Evolutionary conservation across 495 filamentous ascomycete genomes (phyloP).

Genomic region (Acidiella bohemica): DNA sequence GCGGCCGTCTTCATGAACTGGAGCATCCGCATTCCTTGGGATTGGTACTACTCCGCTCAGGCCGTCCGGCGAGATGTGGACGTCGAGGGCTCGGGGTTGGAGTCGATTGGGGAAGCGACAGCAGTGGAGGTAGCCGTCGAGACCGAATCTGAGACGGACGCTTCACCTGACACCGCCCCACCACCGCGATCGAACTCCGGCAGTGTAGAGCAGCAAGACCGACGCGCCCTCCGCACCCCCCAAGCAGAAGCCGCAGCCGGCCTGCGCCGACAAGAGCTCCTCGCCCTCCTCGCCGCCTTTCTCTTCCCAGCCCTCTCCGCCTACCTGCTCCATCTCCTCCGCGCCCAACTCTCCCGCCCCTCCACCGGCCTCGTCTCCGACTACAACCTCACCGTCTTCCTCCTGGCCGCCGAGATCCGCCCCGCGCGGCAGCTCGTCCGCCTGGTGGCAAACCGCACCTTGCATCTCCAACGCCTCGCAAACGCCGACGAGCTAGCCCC

Average conservation of each 20-base stretch:
- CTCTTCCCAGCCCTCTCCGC: constrained; percentile 55
- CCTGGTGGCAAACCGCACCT: constrained; percentile 60
- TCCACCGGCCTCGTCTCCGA: constrained; percentile 49
- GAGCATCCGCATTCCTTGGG: constrained; percentile 85
- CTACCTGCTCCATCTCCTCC: constrained; percentile 21
- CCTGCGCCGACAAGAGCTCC: constrained; percentile 58
- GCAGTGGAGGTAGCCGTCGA: constrained; percentile 16
- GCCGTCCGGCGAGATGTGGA: constrained; percentile 14
- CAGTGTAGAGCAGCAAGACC: background rate
- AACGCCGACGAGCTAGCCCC: constrained; percentile 33
- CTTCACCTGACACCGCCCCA: constrained; percentile 29
- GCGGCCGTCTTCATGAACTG: constrained; percentile 83
- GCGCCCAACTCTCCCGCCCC: constrained; percentile 52
- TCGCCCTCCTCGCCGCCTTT: constrained; percentile 68
- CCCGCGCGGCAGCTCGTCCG: constrained; percentile 70
- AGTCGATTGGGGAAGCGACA: constrained; percentile 32
- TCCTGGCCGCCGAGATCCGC: constrained; percentile 73
- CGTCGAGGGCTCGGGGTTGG: constrained; percentile 23
- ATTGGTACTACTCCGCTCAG: constrained; percentile 82
- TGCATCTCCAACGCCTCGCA: constrained; percentile 70
- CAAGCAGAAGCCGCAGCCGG: constrained; percentile 35
- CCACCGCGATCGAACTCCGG: background rate
- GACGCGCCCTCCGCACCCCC: too few species aligned
- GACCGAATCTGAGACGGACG: constrained; percentile 19
- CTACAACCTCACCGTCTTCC: constrained; percentile 71